Conservation (phyloP, 2,329 filamentous ascomycete genomes). For the Aspergillus felis region DNA sequence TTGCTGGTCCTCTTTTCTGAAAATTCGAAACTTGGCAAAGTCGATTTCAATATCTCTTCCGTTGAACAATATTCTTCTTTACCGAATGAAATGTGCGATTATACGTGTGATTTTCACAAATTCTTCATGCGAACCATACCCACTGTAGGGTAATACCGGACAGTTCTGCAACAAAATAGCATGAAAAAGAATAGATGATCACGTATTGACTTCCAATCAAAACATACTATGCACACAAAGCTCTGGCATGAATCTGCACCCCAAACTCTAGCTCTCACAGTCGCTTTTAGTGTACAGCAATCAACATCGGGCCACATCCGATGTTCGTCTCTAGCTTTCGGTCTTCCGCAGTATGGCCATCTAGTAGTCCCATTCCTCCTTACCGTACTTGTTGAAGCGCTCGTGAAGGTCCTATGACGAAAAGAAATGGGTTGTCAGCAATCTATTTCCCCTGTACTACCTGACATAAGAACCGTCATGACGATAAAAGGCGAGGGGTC, state of each 20-base stretch:
- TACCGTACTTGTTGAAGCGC: constrained; percentile 99
- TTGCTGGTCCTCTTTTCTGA: constrained; percentile 5
- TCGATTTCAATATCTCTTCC: constrained; percentile 14
- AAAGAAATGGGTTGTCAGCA: constrained; percentile 5
- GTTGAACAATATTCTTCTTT: constrained; percentile 9
- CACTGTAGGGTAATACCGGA: constrained; percentile 2
- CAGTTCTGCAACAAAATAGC: background rate
- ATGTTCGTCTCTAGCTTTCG: constrained; percentile 13
- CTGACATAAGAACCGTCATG: background rate
- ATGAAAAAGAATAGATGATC: constrained; percentile 18
- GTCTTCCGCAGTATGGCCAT: constrained; percentile 11
- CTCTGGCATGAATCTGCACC: constrained; percentile 20
- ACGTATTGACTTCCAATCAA: constrained; percentile 28
- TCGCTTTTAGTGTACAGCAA: constrained; percentile 33
- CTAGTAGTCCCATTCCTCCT: constrained; percentile 69
- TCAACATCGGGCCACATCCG: constrained; percentile 11
- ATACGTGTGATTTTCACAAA: constrained; percentile 14
- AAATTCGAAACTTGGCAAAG: background rate
- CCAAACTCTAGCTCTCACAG: constrained; percentile 22
- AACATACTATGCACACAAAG: constrained; percentile 34
- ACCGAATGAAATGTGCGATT: constrained; percentile 16
- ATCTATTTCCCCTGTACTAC: background rate
- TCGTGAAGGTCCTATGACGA: constrained; percentile 75
- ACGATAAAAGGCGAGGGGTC: background rate
- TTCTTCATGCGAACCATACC: background rate